Base-by-base conservation (phyloP, 1,284 basidiomycete genomes). In the Marasmius tenuissimus region DNA sequence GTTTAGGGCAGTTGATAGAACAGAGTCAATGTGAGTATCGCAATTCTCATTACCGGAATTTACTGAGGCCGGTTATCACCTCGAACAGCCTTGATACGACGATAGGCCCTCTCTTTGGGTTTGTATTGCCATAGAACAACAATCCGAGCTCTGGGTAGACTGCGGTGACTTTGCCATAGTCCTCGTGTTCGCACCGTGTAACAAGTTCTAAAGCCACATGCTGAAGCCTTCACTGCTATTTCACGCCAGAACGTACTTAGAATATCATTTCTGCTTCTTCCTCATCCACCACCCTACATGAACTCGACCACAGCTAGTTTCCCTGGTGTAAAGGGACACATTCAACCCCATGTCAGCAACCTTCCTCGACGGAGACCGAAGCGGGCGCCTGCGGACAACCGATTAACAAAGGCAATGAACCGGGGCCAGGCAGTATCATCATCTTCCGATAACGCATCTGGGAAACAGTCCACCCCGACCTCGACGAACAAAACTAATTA, bases 341-440 rank as follows among this genome's bases (percentile, higher is more conserved):
- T 63, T 18, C 62, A 63, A 34, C 62, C 62, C 47, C 62, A 63
- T 50, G 40, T 61, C 27, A 63, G 49, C 33, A 63, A 63, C 49
- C 56, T 63, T 35, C 62, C 62, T 16, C 54, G 62, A 20, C 38
- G 62, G 16, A 57, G 55, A n/a, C 35, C 51, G 20, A 38, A 14
- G 49, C 37, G 18, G n/a, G 16, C 37, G 14, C 37, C 40, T 11
- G n/a, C 47, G n/a, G 18, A 58, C 38, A 16, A 4, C 20, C 18
- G 42, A 1, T 4, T n/a, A 33, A 35, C 22, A 20, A 35, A 8
- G 10, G 12, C 9, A n/a, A 3, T 4, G 12, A 18, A 35, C n/a
- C 10, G 33, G 34, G 33, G n/a, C 33, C 12, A 9, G 38, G 9
- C 59, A 20, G 10, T 42, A 35, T 47, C 57, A 16, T 22, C 42